Evolutionary conservation across 1,284 basidiomycete genomes (phyloP).

Genomic region (Microbotryum lychnidis-dioicae): DNA sequence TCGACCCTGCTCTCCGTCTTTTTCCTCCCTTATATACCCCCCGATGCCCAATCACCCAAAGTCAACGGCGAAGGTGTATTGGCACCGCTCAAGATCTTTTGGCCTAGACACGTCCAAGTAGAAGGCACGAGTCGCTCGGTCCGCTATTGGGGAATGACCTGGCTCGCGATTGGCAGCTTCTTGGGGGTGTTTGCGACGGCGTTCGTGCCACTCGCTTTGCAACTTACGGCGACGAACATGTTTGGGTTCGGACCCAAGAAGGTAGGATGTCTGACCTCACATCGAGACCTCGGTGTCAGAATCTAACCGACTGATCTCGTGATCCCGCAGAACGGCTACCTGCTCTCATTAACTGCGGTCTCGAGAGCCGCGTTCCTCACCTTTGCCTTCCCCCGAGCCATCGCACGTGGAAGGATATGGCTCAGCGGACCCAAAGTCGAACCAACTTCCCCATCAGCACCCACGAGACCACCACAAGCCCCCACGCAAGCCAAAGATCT

Average conservation of each 20-base stretch:
- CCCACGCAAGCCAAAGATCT: not conserved
- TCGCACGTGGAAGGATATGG: slow-evolving; percentile 30
- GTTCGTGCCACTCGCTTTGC: slow-evolving; percentile 36
- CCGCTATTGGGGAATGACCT: slow-evolving; percentile 35
- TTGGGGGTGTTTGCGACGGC: slow-evolving; percentile 39
- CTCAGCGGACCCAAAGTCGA: slow-evolving; percentile 1
- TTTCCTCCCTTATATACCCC: slow-evolving; percentile 40
- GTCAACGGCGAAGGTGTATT: slow-evolving; percentile 29
- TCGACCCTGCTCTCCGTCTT: slow-evolving; percentile 35
- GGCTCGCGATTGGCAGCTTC: slow-evolving; percentile 39
- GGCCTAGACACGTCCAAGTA: slow-evolving; percentile 27
- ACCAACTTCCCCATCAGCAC: slow-evolving; percentile 20
- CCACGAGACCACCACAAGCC: no score
- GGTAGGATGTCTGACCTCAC: slow-evolving; percentile 22
- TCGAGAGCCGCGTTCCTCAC: slow-evolving; percentile 40
- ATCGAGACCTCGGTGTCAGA: slow-evolving; percentile 17
- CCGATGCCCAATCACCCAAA: slow-evolving; percentile 13
- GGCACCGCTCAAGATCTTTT: slow-evolving; percentile 38
- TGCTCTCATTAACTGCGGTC: slow-evolving; percentile 24
- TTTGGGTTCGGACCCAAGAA: slow-evolving; percentile 38
- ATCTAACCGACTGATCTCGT: not conserved
- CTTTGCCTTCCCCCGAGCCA: slow-evolving; percentile 38
- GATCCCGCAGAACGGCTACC: slow-evolving; percentile 20
- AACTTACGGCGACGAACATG: slow-evolving; percentile 38
- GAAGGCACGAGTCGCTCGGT: slow-evolving; percentile 1